phyloP scores from a whole-genome alignment of 306 rosid genomes.

The Cicer chorassanicum region DNA sequence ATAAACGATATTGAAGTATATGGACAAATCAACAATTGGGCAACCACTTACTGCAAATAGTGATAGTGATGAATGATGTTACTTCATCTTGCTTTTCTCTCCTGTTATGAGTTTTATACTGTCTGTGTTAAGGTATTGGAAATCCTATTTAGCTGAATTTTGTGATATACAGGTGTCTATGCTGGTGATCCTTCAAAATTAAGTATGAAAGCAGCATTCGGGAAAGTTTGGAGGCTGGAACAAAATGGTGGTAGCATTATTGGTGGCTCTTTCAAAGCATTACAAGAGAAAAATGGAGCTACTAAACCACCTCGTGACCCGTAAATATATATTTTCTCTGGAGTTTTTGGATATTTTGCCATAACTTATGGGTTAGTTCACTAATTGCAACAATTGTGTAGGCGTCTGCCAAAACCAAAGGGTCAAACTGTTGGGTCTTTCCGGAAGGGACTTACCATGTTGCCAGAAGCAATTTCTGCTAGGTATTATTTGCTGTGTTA shows the following conservation, averaged over 20 bases:
- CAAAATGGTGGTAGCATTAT: slow-evolving; percentile 92
- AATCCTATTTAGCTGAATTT: slow-evolving; percentile 34
- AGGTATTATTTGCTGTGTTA: slow-evolving; percentile 53
- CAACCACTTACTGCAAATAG: slow-evolving; percentile 12
- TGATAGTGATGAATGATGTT: slow-evolving; percentile 21
- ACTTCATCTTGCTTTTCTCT: slow-evolving; percentile 34
- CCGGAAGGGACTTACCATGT: slow-evolving; percentile 88
- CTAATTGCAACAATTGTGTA: slow-evolving; percentile 53
- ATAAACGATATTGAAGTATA: slow-evolving; percentile 11
- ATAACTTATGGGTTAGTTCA: slow-evolving; percentile 38
- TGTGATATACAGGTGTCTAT: slow-evolving; percentile 76
- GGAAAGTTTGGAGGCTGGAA: slow-evolving; percentile 95
- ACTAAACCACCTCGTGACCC: slow-evolving; percentile 81
- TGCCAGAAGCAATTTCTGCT: slow-evolving; percentile 84
- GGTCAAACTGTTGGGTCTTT: slow-evolving; percentile 98
- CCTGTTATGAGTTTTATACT: slow-evolving; percentile 16
- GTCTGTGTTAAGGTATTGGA: slow-evolving; percentile 1
- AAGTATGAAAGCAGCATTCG: slow-evolving; percentile 98
- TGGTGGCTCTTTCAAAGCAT: slow-evolving; percentile 94
- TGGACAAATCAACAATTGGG: slow-evolving; percentile 19
- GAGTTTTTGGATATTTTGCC: slow-evolving; percentile 42
- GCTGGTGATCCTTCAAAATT: slow-evolving; percentile 98
- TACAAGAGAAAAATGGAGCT: slow-evolving; percentile 74
- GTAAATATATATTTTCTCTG: slow-evolving; percentile 55
- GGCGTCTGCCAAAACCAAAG: slow-evolving; percentile 94